Evolutionary conservation across 2,329 filamentous ascomycete species (phyloP).

Genomic region (Ploettnerulaceae sp.): DNA sequence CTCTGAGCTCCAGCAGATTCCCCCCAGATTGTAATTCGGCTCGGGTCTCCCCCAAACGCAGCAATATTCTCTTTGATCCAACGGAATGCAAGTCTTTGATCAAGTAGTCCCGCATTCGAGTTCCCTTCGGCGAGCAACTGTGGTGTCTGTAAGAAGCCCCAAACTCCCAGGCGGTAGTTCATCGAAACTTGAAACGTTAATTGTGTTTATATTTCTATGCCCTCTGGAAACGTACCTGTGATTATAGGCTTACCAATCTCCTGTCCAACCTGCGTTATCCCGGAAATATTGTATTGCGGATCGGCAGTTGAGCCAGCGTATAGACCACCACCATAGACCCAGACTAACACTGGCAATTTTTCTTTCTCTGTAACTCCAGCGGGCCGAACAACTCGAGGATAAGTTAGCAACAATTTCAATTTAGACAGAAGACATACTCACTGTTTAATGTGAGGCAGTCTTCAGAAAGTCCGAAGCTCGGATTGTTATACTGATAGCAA

Average conservation of each 20-base stretch:
- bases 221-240: constrained; percentile 20
- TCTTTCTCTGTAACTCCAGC: constrained; percentile 32
- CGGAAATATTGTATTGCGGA: constrained; percentile 59
- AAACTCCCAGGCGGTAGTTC: constrained; percentile 3
- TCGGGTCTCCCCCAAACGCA: constrained; percentile 2
- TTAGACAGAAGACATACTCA: constrained; percentile 1
- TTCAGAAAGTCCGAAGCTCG: constrained; percentile 40
- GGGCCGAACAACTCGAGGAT: constrained; percentile 39
- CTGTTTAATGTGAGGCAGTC: constrained; percentile 44
- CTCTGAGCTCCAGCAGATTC: constrained; percentile 4
- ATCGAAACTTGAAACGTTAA: constrained; percentile 4
- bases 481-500: constrained; percentile 42
- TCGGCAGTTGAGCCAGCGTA: constrained; percentile 47
- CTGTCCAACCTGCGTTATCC: constrained; percentile 51
- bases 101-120: not conserved
- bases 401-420: not conserved
- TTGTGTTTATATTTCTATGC: not conserved
- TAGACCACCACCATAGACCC: constrained; percentile 57
- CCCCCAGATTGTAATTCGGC: not conserved
- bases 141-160: constrained; percentile 1
- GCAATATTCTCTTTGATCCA: constrained; percentile 7
- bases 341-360: constrained; percentile 42
- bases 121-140: not conserved
- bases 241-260: constrained; percentile 39
- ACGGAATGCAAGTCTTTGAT: constrained; percentile 2